Base-by-base conservation (phyloP, 108 stramenopile species). In the Seminavis robusta region DNA sequence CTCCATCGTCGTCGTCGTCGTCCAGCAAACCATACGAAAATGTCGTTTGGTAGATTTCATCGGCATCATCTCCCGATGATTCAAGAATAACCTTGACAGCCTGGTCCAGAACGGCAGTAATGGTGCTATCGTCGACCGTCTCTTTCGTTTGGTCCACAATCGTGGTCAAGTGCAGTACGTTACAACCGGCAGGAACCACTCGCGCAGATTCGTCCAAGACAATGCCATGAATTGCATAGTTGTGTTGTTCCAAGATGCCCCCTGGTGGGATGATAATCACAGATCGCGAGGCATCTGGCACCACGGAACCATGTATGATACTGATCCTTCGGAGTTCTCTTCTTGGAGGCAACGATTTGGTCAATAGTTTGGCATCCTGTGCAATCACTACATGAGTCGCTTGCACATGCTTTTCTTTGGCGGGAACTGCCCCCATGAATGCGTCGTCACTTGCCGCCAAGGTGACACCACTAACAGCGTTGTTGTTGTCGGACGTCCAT, bases 231-330 rank as follows among this genome's bases (percentile, higher is more conserved):
- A 91, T 79, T 6, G 73, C 73, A 44, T 77, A 65, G 24, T 55
- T 17, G 52, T 87, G 80, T n/a, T n/a, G n/a, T n/a, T n/a, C n/a
- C n/a, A n/a, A n/a, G n/a, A n/a, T n/a, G 29, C 34, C 29, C 17
- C 78, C 76, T 0, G 89, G 89, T 27, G 85, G 89, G 54, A 91
- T 71, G 5, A 87, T 56, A 30, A 84, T 64, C 5, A 77, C 63
- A 50, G 83, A 76, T n/a, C 85, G 71, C 62, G 82, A 81, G 37
- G 78, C 76, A 24, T 38, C 44, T 34, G 42, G 28, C 13, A 61
- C 65, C 3, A 59, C 54, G 30, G 37, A 45, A n/a, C 81, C 85
- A 56, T 52, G 48, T 10, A 82, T 32, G 40, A 88, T 59, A 51
- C 79, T 72, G 8, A 88, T 75, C 33, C 74, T 47, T 52, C 86